A percentile compares a stretch with the other conserved stretches of the same genome.
Conservation (phyloP, 2,329 filamentous ascomycete species). For the Lithohypha guttulata region DNA sequence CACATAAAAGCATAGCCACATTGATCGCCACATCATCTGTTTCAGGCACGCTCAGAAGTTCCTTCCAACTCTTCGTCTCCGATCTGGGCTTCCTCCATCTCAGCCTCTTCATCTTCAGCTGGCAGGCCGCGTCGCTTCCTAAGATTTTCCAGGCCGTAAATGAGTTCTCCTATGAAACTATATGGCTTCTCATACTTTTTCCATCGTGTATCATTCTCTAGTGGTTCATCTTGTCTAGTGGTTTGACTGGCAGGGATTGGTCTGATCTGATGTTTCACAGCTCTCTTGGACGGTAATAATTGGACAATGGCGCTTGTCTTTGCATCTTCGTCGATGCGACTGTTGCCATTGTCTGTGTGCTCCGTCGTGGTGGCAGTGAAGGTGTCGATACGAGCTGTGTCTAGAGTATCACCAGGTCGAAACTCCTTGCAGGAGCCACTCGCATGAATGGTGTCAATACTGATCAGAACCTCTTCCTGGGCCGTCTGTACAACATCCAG, state of each 20-base stretch:
- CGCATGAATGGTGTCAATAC: slow-evolving; percentile 43
- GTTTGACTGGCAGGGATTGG: neutral
- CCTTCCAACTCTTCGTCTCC: too few relatives aligned
- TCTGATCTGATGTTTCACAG: neutral
- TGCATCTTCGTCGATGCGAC: too few relatives aligned
- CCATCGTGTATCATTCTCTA: neutral
- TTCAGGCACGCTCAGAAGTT: too few relatives aligned
- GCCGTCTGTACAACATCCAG: slow-evolving; percentile 42
- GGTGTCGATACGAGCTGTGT: neutral
- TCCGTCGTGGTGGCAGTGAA: neutral
- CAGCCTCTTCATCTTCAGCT: slow-evolving; percentile 10
- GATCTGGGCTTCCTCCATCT: neutral
- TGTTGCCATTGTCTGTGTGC: too few relatives aligned
- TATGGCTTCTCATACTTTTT: slow-evolving; percentile 11
- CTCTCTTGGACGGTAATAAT: neutral
- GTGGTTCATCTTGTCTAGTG: neutral
- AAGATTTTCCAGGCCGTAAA: slow-evolving; percentile 32
- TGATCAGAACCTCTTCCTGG: slow-evolving; percentile 33
- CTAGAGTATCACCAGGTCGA: neutral
- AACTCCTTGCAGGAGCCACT: slow-evolving; percentile 38
- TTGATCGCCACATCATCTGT: too few relatives aligned
- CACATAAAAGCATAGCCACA: too few relatives aligned
- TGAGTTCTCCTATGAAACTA: slow-evolving; percentile 19
- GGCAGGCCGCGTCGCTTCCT: slow-evolving; percentile 25
- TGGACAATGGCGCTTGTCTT: neutral